Percentiles rank a stretch among this genome's conserved stretches.
phyloP scores from a whole-genome alignment of 352 stramenopile genomes.

The Aphanomyces cochlioides region DNA sequence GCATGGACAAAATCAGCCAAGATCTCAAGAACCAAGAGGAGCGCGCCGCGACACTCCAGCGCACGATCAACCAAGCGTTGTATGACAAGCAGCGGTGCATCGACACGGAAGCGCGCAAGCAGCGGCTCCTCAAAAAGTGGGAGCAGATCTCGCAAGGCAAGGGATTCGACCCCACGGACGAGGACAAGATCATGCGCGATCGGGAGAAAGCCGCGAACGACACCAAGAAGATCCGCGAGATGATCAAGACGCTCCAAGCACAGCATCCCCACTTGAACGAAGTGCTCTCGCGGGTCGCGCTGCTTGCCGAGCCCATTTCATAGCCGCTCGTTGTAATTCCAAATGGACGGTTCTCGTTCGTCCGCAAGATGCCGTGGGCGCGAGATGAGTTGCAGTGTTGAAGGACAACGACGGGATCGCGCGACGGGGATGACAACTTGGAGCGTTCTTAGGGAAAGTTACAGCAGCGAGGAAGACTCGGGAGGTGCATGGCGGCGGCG shows the following conservation, averaged over 20 bases:
- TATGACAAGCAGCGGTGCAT: slow-evolving; percentile 91
- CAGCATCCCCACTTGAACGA: slow-evolving; percentile 77
- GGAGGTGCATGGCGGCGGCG: background rate
- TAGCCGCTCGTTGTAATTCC: too few relatives aligned
- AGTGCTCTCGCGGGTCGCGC: slow-evolving; percentile 72
- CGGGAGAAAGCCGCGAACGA: slow-evolving; percentile 46
- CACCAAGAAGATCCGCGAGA: slow-evolving; percentile 52
- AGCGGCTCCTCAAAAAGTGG: slow-evolving; percentile 67
- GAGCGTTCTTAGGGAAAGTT: background rate
- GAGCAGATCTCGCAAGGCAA: slow-evolving; percentile 55
- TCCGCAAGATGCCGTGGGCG: background rate
- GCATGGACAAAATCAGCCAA: slow-evolving; percentile 67
- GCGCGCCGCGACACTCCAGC: slow-evolving; percentile 58
- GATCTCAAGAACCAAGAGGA: slow-evolving; percentile 82
- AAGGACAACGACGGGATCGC: background rate
- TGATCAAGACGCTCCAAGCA: slow-evolving; percentile 55
- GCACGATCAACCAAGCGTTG: slow-evolving; percentile 76
- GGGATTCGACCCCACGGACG: slow-evolving; percentile 46
- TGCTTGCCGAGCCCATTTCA: slow-evolving; percentile 44
- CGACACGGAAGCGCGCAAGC: slow-evolving; percentile 62
- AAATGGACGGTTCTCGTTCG: too few relatives aligned
- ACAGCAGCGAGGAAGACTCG: background rate
- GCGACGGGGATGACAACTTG: background rate
- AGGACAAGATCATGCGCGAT: slow-evolving; percentile 55
- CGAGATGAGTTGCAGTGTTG: background rate